phyloP scores from a whole-genome alignment of 371 early-diverging fungal genomes.

The Lichtheimia hyalospora region DNA sequence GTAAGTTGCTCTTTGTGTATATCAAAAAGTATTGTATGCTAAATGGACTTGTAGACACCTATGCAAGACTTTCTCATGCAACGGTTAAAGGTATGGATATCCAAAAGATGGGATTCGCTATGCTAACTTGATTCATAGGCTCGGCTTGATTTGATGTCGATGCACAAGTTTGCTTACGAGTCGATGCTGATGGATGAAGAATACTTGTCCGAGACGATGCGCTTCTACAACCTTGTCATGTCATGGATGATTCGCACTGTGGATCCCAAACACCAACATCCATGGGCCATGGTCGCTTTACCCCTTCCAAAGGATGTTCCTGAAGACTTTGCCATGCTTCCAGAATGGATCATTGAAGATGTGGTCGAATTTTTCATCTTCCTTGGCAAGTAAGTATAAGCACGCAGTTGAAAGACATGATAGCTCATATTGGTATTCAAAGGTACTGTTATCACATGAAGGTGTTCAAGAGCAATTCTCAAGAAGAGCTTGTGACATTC shows the following conservation, averaged over 20 bases:
- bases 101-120: background rate
- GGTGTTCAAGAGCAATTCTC: slow-evolving; percentile 55
- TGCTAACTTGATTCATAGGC: slow-evolving; percentile 9
- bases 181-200: slow-evolving; percentile 74
- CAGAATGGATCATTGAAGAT: slow-evolving; percentile 94
- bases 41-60: slow-evolving; percentile 23
- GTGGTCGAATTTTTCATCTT: slow-evolving; percentile 74
- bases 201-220: slow-evolving; percentile 58
- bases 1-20: slow-evolving; percentile 22
- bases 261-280: slow-evolving; percentile 55
- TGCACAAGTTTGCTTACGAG: slow-evolving; percentile 72
- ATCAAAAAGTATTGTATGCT: background rate
- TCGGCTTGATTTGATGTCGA: slow-evolving; percentile 58
- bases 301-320: slow-evolving; percentile 59
- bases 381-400: slow-evolving; percentile 46
- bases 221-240: slow-evolving; percentile 85
- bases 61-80: slow-evolving; percentile 57
- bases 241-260: slow-evolving; percentile 72
- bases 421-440: background rate
- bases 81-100: slow-evolving; percentile 44
- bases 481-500: slow-evolving; percentile 78
- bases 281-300: slow-evolving; percentile 50
- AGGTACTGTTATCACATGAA: slow-evolving; percentile 61
- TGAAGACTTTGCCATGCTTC: slow-evolving; percentile 74
- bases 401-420: background rate